These are phyloP conservation scores for Babjeviella inositovora DNA, from an alignment of 805 yeast genomes.

Conservation along the genomic window DNA sequence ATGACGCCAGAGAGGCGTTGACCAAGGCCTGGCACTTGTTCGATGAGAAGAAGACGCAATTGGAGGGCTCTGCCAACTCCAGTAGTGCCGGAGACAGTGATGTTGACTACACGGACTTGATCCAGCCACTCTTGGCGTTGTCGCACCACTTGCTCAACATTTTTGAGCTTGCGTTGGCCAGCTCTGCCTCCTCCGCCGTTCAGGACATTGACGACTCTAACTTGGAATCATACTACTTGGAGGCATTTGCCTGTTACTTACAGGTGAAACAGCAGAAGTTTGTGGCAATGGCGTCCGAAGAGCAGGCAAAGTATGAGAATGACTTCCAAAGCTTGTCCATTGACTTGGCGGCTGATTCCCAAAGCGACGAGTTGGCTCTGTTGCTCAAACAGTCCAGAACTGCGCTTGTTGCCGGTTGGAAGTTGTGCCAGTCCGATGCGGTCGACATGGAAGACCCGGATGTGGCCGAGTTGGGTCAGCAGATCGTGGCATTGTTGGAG, in stretches of 20 bases:
- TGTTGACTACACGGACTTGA: constrained; percentile 42
- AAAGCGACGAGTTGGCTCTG: constrained; percentile 11
- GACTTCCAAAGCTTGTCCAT: constrained; percentile 22
- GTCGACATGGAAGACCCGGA: constrained; percentile 20
- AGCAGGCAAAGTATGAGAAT: constrained; percentile 8
- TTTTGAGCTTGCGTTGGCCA: constrained; percentile 48
- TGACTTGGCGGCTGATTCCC: constrained; percentile 7
- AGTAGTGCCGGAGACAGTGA: constrained; percentile 4
- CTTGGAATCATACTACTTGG: constrained; percentile 69
- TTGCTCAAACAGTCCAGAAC: constrained; percentile 20
- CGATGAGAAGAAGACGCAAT: constrained; percentile 24
- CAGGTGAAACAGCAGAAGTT: constrained; percentile 13
- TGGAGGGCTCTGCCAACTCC: constrained; percentile 22
- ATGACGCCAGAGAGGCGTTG: constrained; percentile 62
- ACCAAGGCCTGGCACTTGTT: constrained; percentile 59
- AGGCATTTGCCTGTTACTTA: constrained; percentile 58
- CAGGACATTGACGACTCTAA: constrained; percentile 77
- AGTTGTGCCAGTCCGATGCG: constrained; percentile 16
- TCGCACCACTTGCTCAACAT: constrained; percentile 68
- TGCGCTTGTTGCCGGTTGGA: constrained; percentile 18
- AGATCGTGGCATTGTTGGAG: constrained; percentile 29
- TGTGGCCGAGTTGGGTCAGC: constrained; percentile 42
- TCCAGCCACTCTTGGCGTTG: constrained; percentile 61
- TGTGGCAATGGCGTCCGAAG: constrained; percentile 12
- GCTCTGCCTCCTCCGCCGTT: constrained; percentile 40